Evolutionary conservation across 2,329 filamentous ascomycete genomes (phyloP).

Genomic region (Aureobasidium pullulans): DNA sequence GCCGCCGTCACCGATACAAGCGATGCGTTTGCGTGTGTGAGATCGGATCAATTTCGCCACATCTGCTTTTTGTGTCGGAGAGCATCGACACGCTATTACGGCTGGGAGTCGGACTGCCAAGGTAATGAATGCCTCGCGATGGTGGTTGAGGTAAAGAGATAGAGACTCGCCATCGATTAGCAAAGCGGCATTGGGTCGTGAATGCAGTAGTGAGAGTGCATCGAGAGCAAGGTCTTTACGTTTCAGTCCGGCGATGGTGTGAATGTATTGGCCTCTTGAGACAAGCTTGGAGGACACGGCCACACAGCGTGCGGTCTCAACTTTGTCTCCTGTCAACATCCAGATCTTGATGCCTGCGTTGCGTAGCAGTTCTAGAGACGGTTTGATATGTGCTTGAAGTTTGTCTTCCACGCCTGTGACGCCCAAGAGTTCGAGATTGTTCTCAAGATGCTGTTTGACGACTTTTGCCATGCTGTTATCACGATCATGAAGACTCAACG

Average conservation of each 20-base stretch:
- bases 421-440: constrained; percentile 84
- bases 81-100: constrained; percentile 93
- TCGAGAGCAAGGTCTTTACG: constrained; percentile 80
- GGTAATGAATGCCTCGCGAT: constrained; percentile 77
- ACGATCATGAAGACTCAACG: constrained; percentile 69
- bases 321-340: constrained; percentile 99
- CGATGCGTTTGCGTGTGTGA: constrained; percentile 89
- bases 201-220: constrained; percentile 78
- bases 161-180: constrained; percentile 93
- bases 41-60: constrained; percentile 83
- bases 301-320: constrained; percentile 93
- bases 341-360: constrained; percentile 99
- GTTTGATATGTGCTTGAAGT: constrained; percentile 90
- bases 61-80: constrained; percentile 93
- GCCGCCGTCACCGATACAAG: constrained; percentile 94
- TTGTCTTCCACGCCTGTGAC: constrained; percentile 98
- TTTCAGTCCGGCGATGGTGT: constrained; percentile 71
- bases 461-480: constrained; percentile 76
- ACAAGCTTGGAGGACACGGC: constrained; percentile 93
- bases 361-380: constrained; percentile 84
- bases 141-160: constrained; percentile 72
- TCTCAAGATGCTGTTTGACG: constrained; percentile 74
- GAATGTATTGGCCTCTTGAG: constrained; percentile 87
- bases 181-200: constrained; percentile 77
- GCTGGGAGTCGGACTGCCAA: constrained; percentile 81